These are phyloP conservation scores for Hirsutella thompsonii DNA, from an alignment of 2,329 filamentous ascomycete genomes.

Conservation along the genomic window DNA sequence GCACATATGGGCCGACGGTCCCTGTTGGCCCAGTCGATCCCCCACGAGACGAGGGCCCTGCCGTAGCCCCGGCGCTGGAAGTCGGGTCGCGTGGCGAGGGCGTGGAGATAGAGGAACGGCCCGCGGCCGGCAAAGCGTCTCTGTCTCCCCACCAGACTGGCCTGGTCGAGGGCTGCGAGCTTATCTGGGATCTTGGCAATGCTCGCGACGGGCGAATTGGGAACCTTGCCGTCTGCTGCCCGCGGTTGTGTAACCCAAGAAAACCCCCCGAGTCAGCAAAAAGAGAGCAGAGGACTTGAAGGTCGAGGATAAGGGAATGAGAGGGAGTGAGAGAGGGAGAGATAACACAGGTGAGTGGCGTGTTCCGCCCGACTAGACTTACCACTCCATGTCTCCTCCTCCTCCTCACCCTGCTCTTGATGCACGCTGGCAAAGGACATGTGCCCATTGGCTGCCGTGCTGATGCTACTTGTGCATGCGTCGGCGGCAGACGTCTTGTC, in stretches of 20 bases:
- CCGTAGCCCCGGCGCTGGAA: slow-evolving; percentile 6
- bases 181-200: neutral
- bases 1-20: slow-evolving; percentile 3
- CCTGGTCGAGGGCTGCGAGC: neutral
- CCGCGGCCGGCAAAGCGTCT: slow-evolving; percentile 1
- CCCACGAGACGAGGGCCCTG: slow-evolving; percentile 5
- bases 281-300: no score
- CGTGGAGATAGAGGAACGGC: slow-evolving; percentile 5
- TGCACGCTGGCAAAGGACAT: neutral
- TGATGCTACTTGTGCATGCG: neutral
- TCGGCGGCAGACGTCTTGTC: slow-evolving; percentile 3
- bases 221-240: neutral
- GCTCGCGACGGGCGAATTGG: neutral
- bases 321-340: no score
- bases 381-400: no score
- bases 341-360: neutral
- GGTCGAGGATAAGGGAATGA: no score
- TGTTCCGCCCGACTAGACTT: neutral
- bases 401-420: no score
- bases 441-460: neutral
- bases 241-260: no score
- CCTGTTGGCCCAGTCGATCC: slow-evolving; percentile 1
- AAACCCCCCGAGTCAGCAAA: neutral
- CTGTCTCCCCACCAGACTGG: neutral
- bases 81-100: slow-evolving; percentile 7